These are phyloP conservation scores for Rosa multiflora DNA, from an alignment of 306 rosid genomes.

Conservation along the genomic window DNA sequence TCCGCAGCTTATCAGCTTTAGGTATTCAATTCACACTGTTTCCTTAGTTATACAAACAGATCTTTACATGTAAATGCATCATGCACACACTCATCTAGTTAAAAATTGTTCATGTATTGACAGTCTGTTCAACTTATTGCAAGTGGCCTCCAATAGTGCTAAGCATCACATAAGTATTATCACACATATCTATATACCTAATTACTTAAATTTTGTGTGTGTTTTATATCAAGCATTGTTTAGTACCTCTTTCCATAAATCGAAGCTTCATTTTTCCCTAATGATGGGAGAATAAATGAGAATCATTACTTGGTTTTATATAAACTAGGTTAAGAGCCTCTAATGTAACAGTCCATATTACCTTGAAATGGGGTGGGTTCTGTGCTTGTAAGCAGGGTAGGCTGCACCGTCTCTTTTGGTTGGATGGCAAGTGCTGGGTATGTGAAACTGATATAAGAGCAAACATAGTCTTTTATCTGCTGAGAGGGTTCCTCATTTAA, in stretches of 20 bases:
- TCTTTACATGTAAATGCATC: background rate
- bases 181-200: background rate
- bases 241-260: background rate
- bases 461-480: background rate
- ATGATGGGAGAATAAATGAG: background rate
- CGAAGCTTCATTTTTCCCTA: background rate
- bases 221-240: background rate
- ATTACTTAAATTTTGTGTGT: background rate
- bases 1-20: conserved; percentile 84
- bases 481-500: background rate
- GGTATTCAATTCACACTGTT: conserved; percentile 46
- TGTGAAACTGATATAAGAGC: background rate
- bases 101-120: background rate
- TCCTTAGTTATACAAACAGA: background rate
- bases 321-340: background rate
- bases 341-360: background rate
- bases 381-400: background rate
- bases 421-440: background rate
- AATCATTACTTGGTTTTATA: background rate
- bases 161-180: background rate
- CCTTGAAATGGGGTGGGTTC: background rate
- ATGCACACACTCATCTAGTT: background rate
- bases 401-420: background rate
- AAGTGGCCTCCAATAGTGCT: background rate
- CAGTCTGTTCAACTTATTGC: background rate